Percentiles rank a stretch among this genome's conserved stretches.
phyloP scores from a whole-genome alignment of 306 rosid genomes.

The Lagenaria siceraria region DNA sequence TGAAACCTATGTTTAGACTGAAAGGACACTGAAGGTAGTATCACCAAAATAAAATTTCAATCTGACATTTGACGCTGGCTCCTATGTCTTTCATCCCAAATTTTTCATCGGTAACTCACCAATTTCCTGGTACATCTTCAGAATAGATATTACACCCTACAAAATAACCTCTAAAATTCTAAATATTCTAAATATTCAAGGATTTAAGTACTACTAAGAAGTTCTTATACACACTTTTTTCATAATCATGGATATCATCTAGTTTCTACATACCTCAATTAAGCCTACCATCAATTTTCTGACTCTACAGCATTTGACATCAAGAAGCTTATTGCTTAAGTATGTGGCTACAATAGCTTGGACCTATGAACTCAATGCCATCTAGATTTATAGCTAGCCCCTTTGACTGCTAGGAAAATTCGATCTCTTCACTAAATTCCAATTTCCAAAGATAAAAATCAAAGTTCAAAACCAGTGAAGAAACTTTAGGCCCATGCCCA shows the following conservation, averaged over 20 bases:
- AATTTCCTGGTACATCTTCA: neutral
- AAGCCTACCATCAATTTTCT: neutral
- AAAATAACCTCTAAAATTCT: neutral
- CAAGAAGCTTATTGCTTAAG: neutral
- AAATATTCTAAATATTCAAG: neutral
- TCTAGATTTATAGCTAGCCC: neutral
- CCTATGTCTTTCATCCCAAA: neutral
- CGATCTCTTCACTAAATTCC: neutral
- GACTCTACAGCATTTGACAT: neutral
- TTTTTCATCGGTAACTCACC: neutral
- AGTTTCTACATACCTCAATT: neutral
- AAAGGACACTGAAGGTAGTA: neutral
- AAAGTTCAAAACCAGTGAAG: neutral
- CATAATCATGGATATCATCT: neutral
- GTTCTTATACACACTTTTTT: neutral
- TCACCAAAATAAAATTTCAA: neutral
- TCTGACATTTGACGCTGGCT: neutral
- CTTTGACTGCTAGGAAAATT: neutral
- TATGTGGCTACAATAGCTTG: neutral
- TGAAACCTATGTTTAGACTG: neutral
- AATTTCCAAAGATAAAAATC: neutral
- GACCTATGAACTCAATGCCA: neutral
- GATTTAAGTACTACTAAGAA: neutral
- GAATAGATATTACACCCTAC: neutral
- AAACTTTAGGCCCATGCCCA: neutral